Conservation (phyloP, 768 basidiomycete species). For the Gymnopilus junonius region DNA sequence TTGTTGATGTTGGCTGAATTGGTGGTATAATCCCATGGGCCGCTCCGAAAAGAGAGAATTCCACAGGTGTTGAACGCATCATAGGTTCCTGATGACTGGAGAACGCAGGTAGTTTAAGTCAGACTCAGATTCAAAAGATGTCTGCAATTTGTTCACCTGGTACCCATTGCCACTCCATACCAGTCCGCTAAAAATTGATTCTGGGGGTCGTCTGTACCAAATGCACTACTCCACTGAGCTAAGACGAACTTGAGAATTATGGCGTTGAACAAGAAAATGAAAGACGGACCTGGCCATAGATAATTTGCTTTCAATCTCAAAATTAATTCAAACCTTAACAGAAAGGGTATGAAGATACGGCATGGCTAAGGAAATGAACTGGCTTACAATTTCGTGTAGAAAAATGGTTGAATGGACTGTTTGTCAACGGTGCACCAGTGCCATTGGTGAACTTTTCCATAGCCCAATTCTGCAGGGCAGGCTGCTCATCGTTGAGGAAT, state of each 20-base stretch:
- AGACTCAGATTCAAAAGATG: neutral
- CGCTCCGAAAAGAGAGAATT: slow-evolving; percentile 63
- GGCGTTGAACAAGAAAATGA: neutral
- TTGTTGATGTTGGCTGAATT: slow-evolving; percentile 60
- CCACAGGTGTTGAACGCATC: slow-evolving; percentile 73
- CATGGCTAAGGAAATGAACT: neutral
- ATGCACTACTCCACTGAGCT: slow-evolving; percentile 55
- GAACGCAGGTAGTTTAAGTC: neutral
- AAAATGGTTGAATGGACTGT: slow-evolving; percentile 66
- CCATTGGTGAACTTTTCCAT: slow-evolving; percentile 70
- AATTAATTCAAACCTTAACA: slow-evolving; percentile 62
- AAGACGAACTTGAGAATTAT: neutral
- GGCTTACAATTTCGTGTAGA: slow-evolving; percentile 59
- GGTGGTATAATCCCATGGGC: slow-evolving; percentile 64
- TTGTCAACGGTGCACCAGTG: slow-evolving; percentile 49
- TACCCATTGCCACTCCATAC: slow-evolving; percentile 75
- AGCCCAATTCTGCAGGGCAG: slow-evolving; percentile 74
- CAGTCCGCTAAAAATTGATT: slow-evolving; percentile 67
- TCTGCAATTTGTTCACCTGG: slow-evolving; percentile 41
- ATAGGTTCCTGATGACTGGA: slow-evolving; percentile 73
- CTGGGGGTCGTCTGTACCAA: slow-evolving; percentile 60
- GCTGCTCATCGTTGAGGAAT: slow-evolving; percentile 80
- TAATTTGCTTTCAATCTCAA: slow-evolving; percentile 72
- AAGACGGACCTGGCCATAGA: slow-evolving; percentile 63
- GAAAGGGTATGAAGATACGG: neutral